Conservation (phyloP, 2,329 filamentous ascomycete species). For the Periconia sp. region DNA sequence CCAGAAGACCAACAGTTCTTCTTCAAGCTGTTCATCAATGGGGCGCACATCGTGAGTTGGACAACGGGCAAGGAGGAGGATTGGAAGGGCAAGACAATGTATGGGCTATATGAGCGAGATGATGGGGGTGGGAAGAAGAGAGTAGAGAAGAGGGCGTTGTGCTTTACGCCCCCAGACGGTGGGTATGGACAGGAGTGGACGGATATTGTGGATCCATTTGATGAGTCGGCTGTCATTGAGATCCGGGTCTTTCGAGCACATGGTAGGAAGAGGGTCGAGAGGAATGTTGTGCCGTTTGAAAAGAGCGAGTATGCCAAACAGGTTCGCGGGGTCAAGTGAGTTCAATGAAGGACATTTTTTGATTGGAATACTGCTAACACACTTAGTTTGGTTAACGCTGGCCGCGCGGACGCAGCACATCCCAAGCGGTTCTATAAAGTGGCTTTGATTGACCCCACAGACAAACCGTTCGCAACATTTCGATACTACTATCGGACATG, state of each 20-base stretch:
- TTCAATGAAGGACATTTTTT: neutral
- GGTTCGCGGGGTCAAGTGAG: slow-evolving; percentile 33
- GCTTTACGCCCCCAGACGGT: slow-evolving; percentile 32
- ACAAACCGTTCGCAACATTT: slow-evolving; percentile 52
- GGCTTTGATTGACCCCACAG: slow-evolving; percentile 51
- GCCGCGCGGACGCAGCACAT: slow-evolving; percentile 39
- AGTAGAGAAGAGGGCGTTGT: slow-evolving; percentile 47
- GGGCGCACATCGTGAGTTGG: slow-evolving; percentile 46
- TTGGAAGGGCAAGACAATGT: slow-evolving; percentile 50
- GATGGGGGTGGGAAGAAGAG: slow-evolving; percentile 30
- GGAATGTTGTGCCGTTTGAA: slow-evolving; percentile 27
- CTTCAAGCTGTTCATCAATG: slow-evolving; percentile 51
- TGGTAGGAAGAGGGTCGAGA: slow-evolving; percentile 42
- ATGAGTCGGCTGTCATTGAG: slow-evolving; percentile 41
- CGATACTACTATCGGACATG: slow-evolving; percentile 42
- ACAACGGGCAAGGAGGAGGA: slow-evolving; percentile 44
- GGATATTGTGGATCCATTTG: slow-evolving; percentile 15
- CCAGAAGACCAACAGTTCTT: slow-evolving; percentile 41
- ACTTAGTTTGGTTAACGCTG: slow-evolving; percentile 40
- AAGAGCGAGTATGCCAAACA: slow-evolving; percentile 21
- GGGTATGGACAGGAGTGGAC: slow-evolving; percentile 11
- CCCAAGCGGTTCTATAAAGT: slow-evolving; percentile 52
- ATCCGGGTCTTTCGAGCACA: slow-evolving; percentile 46
- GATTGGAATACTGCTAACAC: slow-evolving; percentile 12
- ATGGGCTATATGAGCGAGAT: slow-evolving; percentile 43